Base-by-base conservation (phyloP, 1,284 basidiomycete species). In the Fomes fomentarius region DNA sequence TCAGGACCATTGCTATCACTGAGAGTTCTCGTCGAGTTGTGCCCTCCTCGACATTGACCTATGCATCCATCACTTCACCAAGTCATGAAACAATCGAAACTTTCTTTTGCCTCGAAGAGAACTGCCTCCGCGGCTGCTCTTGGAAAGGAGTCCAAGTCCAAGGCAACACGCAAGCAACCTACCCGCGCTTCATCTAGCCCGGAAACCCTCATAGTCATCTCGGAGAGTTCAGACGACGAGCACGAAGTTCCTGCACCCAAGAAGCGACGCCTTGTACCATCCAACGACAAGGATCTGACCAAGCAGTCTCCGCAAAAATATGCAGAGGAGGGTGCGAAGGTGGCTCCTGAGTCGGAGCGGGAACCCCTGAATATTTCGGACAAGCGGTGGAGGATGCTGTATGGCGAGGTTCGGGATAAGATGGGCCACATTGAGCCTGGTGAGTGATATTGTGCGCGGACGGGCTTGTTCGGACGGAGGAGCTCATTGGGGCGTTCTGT, bases 391-490 rank as follows among this genome's bases (percentile, higher is more conserved):
- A 74, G 71, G 38, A 77, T 75, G 52, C 65, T 74, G n/a, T 76
- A 72, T 60, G 73, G 70, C 40, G 72, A 74, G 26, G 80, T 82
- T 5, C 76, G 77, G 64, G 70, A 67, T 50, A 82, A 76, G 63
- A 84, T 82, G 81, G 86, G 84, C 0, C 58, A 80, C 47, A 51
- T 83, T 28, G 66, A 75, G 49, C 79, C 87, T 14, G 81, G 90
- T 93, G 64, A 72, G 87, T 76, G 19, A 39, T 15, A 12, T n/a
- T 37, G 5, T 24, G 24, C n/a, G n/a, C n/a, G n/a, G n/a, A n/a
- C n/a, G n/a, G n/a, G n/a, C n/a, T n/a, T n/a, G n/a, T n/a, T n/a
- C n/a, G n/a, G n/a, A n/a, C n/a, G n/a, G n/a, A n/a, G n/a, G n/a
- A n/a, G n/a, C n/a, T n/a, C n/a, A n/a, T n/a, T n/a, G n/a, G n/a